A percentile compares a stretch with the other conserved stretches of the same genome.
These are phyloP conservation scores for Leccinum sublutescens DNA, from an alignment of 768 basidiomycete species.

Conservation along the genomic window DNA sequence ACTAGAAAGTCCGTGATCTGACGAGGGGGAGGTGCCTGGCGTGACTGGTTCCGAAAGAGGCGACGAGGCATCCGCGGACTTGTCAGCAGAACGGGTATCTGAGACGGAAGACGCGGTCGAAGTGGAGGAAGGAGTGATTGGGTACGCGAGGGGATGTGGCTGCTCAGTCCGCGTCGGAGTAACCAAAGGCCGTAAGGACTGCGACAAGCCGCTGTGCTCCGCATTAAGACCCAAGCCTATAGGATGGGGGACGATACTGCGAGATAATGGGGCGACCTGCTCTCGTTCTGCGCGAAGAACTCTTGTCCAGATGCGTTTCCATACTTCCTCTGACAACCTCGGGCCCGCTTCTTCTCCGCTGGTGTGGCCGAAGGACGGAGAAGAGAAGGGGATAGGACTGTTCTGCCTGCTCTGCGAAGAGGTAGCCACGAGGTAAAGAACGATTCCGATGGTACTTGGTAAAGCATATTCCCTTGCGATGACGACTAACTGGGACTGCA, in stretches of 20 bases:
- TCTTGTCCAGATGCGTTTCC: slow-evolving; percentile 82
- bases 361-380: slow-evolving; percentile 23
- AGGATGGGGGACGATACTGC: slow-evolving; percentile 38
- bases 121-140: background rate
- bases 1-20: slow-evolving; percentile 41
- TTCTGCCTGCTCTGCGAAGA: slow-evolving; percentile 22
- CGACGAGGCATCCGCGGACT: slow-evolving; percentile 49
- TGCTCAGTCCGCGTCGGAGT: slow-evolving; percentile 43
- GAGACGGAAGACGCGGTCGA: slow-evolving; percentile 38
- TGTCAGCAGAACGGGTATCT: slow-evolving; percentile 45
- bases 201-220: slow-evolving; percentile 32
- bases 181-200: slow-evolving; percentile 45
- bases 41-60: slow-evolving; percentile 46
- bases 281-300: slow-evolving; percentile 63
- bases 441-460: slow-evolving; percentile 79
- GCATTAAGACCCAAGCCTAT: slow-evolving; percentile 46
- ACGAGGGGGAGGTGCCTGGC: slow-evolving; percentile 49
- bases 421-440: slow-evolving; percentile 72
- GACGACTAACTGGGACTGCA: slow-evolving; percentile 78
- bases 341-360: slow-evolving; percentile 66
- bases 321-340: slow-evolving; percentile 81
- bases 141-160: slow-evolving; percentile 28
- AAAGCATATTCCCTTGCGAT: slow-evolving; percentile 94
- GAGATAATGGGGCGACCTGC: slow-evolving; percentile 33
- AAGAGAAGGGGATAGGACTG: slow-evolving; percentile 18